phyloP scores from a whole-genome alignment of 352 stramenopile species.

The Hyaloperonospora brassicae region DNA sequence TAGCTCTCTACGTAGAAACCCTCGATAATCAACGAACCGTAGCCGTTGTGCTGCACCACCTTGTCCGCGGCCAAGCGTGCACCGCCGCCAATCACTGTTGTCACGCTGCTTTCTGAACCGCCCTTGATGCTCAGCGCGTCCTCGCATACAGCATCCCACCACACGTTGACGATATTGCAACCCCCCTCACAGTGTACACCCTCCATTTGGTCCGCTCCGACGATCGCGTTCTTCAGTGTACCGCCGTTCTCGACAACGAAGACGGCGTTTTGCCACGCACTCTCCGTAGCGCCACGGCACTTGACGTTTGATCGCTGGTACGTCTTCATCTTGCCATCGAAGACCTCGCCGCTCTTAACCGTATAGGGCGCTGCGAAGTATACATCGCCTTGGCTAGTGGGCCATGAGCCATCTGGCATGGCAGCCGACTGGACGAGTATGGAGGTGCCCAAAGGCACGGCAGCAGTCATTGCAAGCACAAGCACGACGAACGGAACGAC shows the following conservation, averaged over 20 bases:
- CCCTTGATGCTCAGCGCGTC: slow-evolving; percentile 39
- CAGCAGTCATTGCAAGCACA: slow-evolving; percentile 6
- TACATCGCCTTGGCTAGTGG: slow-evolving; percentile 16
- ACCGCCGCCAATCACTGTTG: slow-evolving; percentile 30
- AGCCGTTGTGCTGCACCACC: slow-evolving; percentile 38
- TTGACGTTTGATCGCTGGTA: slow-evolving; percentile 28
- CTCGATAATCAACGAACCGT: slow-evolving; percentile 20
- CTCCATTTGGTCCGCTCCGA: slow-evolving; percentile 25
- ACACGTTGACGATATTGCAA: slow-evolving; percentile 22
- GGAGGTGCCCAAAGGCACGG: slow-evolving; percentile 13
- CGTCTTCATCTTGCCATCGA: slow-evolving; percentile 39
- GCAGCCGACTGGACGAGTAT: slow-evolving; percentile 14
- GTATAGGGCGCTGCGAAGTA: slow-evolving; percentile 25
- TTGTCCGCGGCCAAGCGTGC: slow-evolving; percentile 46
- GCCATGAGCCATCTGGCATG: slow-evolving; percentile 29
- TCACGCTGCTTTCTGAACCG: slow-evolving; percentile 24
- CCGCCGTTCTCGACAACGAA: slow-evolving; percentile 41
- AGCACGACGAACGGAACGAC: slow-evolving; percentile 10
- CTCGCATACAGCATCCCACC: slow-evolving; percentile 25
- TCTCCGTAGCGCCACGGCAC: slow-evolving; percentile 31
- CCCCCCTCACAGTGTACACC: slow-evolving; percentile 17
- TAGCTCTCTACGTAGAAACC: slow-evolving; percentile 18
- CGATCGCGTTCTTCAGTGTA: slow-evolving; percentile 51
- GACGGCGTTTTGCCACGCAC: slow-evolving; percentile 18
- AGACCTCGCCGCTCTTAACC: slow-evolving; percentile 31